phyloP scores from a whole-genome alignment of 2,329 filamentous ascomycete genomes.

The Fusarium temperatum region DNA sequence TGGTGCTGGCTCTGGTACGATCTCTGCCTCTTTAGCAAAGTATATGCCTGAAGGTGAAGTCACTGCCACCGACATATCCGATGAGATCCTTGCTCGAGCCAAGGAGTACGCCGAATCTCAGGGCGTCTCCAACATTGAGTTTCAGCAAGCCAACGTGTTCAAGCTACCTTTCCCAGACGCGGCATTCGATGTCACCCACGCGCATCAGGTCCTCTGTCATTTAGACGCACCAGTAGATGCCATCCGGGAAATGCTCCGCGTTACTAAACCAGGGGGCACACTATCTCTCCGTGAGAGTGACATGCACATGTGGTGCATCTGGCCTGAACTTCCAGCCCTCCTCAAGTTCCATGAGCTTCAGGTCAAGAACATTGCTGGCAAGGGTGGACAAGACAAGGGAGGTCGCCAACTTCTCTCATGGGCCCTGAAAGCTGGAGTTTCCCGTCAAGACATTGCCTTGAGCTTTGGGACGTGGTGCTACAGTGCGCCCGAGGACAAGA shows the following conservation, averaged over 20 bases:
- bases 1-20: constrained; percentile 60
- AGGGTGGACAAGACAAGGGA: constrained; percentile 41
- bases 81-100: constrained; percentile 44
- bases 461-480: constrained; percentile 46
- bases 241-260: constrained; percentile 53
- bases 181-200: constrained; percentile 55
- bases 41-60: constrained; percentile 52
- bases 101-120: constrained; percentile 31
- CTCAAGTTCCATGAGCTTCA: constrained; percentile 37
- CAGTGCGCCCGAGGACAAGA: constrained; percentile 36
- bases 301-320: constrained; percentile 44
- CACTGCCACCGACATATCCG: constrained; percentile 44
- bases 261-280: constrained; percentile 54
- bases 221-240: constrained; percentile 48
- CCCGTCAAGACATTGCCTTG: constrained; percentile 33
- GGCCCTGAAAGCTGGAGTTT: constrained; percentile 38
- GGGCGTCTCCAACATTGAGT: constrained; percentile 41
- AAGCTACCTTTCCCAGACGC: constrained; percentile 51
- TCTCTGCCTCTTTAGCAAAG: constrained; percentile 54
- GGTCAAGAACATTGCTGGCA: constrained; percentile 28
- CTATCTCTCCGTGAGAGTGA: constrained; percentile 50
- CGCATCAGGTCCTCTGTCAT: constrained; percentile 55
- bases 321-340: constrained; percentile 41
- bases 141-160: constrained; percentile 43
- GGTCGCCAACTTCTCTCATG: constrained; percentile 44